These are phyloP conservation scores for Nitzschia inconspicua DNA, from an alignment of 108 stramenopile genomes.

Conservation along the genomic window DNA sequence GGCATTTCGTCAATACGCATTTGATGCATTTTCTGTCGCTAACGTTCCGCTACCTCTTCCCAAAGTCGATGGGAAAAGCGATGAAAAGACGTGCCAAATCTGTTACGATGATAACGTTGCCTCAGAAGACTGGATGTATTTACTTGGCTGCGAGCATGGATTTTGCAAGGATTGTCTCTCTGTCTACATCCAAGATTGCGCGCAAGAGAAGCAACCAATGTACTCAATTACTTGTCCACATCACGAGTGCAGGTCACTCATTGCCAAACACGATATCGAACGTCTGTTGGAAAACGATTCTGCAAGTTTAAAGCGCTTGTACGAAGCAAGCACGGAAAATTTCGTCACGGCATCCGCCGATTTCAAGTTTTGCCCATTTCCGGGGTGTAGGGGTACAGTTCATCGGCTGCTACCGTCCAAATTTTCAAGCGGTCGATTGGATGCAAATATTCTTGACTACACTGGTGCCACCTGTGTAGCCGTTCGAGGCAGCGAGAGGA, in stretches of 20 bases:
- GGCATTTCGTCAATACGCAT: slow-evolving; percentile 22
- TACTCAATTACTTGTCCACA: slow-evolving; percentile 37
- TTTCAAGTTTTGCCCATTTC: slow-evolving; percentile 43
- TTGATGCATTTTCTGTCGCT: slow-evolving; percentile 16
- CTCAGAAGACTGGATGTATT: slow-evolving; percentile 20
- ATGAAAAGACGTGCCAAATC: slow-evolving; percentile 27
- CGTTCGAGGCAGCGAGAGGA: not conserved
- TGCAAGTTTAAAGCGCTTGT: slow-evolving; percentile 15
- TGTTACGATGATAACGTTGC: slow-evolving; percentile 38
- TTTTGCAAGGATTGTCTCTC: slow-evolving; percentile 48
- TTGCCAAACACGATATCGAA: slow-evolving; percentile 17
- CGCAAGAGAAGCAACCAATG: slow-evolving; percentile 16
- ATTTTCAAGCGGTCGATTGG: slow-evolving; percentile 9
- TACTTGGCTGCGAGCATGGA: slow-evolving; percentile 32
- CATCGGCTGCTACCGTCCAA: slow-evolving; percentile 16
- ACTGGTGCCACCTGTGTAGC: slow-evolving; percentile 46
- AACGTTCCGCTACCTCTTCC: slow-evolving; percentile 8
- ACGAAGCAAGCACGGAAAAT: slow-evolving; percentile 28
- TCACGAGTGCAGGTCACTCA: slow-evolving; percentile 31
- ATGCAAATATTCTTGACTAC: slow-evolving; percentile 25
- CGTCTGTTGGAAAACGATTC: slow-evolving; percentile 18
- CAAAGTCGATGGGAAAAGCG: not conserved
- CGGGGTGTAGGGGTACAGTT: slow-evolving; percentile 46
- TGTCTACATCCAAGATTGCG: slow-evolving; percentile 34
- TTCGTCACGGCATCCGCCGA: slow-evolving; percentile 37